Conservation (phyloP, 306 rosid genomes). For the Vicia villosa region DNA sequence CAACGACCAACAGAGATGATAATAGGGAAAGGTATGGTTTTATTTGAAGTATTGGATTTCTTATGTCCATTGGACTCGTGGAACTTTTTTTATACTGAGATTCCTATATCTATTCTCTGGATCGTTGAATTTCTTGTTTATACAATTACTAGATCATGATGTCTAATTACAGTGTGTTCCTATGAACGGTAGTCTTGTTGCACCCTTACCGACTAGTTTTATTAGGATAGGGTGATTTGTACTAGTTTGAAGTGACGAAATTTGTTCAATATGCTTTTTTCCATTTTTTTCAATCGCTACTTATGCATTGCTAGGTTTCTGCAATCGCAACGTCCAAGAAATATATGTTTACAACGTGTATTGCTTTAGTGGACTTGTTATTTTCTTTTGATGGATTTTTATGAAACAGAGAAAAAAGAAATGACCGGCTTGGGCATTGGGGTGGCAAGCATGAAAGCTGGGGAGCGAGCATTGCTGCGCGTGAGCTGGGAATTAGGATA, state of each 20-base stretch:
- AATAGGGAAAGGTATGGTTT: conserved; percentile 73
- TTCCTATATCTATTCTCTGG: not conserved
- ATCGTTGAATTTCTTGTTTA: not conserved
- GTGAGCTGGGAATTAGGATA: conserved; percentile 97
- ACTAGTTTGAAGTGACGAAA: not conserved
- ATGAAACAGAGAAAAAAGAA: conserved; percentile 83
- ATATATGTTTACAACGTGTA: not conserved
- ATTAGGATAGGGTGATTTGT: not conserved
- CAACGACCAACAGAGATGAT: conserved; percentile 79
- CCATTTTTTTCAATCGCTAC: not conserved
- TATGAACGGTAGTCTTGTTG: not conserved
- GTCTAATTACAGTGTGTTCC: conserved; percentile 10
- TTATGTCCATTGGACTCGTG: not conserved
- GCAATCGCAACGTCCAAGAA: conserved; percentile 2
- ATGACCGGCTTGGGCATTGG: conserved; percentile 90
- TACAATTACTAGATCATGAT: conserved; percentile 3
- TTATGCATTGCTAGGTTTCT: not conserved
- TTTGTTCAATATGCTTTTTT: conserved; percentile 3
- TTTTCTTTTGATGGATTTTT: conserved; percentile 29
- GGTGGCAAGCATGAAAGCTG: conserved; percentile 82
- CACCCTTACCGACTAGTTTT: not conserved
- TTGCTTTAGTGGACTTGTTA: conserved; percentile 11
- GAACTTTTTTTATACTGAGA: conserved; percentile 12
- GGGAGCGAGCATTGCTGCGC: conserved; percentile 77
- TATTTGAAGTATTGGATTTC: conserved; percentile 12